Evolutionary conservation across 176 grass and related monocot species (phyloP), one percentile per base, ranked within the genome.

Genomic region (Ensete ventricosum): DNA sequence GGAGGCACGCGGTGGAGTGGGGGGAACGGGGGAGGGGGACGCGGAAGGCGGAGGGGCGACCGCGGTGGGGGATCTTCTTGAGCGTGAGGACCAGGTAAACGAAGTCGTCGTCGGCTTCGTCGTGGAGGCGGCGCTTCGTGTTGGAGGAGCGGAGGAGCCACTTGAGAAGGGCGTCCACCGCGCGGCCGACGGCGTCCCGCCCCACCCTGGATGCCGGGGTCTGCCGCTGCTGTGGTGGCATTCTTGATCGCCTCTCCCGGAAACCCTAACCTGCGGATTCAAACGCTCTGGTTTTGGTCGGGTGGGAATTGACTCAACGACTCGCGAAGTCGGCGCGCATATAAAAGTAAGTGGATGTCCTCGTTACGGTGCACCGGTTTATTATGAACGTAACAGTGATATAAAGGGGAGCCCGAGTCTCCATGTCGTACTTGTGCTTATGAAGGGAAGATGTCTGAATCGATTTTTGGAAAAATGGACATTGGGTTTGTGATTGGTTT

Each of bases 51-150:
- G 73, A 70, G 54, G 79, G 84, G 63, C 82, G 85, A 51, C 66
- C 69, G 54, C 16, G 11, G 57, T 24, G 57, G 34, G 88, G 84
- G 16, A 77, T 20, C 68, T 57, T 9, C 67, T 87, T 90, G 29
- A 84, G 55, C 68, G 84, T 73, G 54, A 90, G 10, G 62, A 90
- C 70, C 50, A 90, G 85, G 76, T 87, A 87, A 52, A 90, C 79
- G 62, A 79, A 82, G 53, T 87, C 84, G 20, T 73, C 72, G 72
- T 51, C 66, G 65, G 62, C 71, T 52, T 27, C 8, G 83, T 73
- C 2, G 29, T 34, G 29, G 29, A 5, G 29, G 29, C 29, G 29
- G 29, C 29, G 29, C 29, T 34, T 34, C 29, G 29, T 34, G 83
- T 55, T 2, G 84, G 9, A 78, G 72, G 76, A 66, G 67, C 73